Evolutionary conservation across 2,329 filamentous ascomycete species (phyloP), one percentile per base, ranked within the genome.

Genomic region (Penicillium polonicum): DNA sequence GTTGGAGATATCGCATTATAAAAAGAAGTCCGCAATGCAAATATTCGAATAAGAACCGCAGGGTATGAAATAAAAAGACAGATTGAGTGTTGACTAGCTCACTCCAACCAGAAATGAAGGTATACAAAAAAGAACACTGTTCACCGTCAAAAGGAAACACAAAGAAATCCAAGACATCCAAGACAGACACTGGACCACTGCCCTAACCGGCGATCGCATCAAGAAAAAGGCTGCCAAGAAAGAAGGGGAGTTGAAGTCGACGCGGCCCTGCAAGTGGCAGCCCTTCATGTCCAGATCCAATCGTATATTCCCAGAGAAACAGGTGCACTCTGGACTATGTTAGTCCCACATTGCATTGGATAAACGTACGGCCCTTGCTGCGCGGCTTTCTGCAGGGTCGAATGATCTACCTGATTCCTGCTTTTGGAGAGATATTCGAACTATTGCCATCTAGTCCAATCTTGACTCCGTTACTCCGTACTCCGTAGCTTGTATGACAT

Each of bases 161-260:
- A 42, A 27, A 43, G 29, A n/a, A 12, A 35, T 21, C 13, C 1
- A 19, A 29, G 19, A 29, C 27, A 55, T 9, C 6, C 15, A n/a
- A 31, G 10, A 31, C 10, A 17, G 36, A n/a, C 17, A 35, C 5
- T 17, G 6, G 10, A 35, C 25, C 25, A 55, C 5, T n/a, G 31
- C 4, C 15, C 7, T 21, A 25, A 21, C 15, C 41, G 42, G 50
- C 21, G 27, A 48, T 48, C 19, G 8, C 27, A 55, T 42, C 52
- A 27, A 39, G 44, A 55, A 55, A 38, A 17, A n/a, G 44, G 36
- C 53, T 44, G 53, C 53, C 53, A 55, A 55, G 52, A 42, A 54
- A 42, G 52, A 54, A 54, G 19, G 52, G 52, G 52, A 39, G 25
- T 45, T 31, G 23, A 41, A 41, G 38, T 36, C 21, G 46, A 51